Percentiles rank a stretch among this genome's conserved stretches.
Conservation (phyloP, 352 stramenopile species). For the Globisporangium mamillatum region DNA sequence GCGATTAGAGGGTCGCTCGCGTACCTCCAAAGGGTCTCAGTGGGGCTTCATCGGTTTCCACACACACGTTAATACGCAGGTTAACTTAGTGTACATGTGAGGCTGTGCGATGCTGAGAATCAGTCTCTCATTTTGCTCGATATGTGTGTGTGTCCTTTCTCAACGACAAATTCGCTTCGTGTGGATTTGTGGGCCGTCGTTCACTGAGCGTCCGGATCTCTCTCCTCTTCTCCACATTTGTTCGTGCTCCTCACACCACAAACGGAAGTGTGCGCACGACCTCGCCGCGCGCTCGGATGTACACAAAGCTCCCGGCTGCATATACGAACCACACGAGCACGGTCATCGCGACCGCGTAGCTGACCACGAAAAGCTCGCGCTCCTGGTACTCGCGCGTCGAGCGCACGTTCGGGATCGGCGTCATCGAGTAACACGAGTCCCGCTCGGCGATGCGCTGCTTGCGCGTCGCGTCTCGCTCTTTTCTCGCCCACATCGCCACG, state of each 20-base stretch:
- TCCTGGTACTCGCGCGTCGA: slow-evolving; percentile 43
- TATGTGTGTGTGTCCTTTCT: neutral
- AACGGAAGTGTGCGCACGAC: slow-evolving; percentile 3
- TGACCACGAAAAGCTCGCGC: slow-evolving; percentile 37
- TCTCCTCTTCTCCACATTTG: neutral
- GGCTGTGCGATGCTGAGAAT: neutral
- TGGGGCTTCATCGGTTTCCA: too few species aligned
- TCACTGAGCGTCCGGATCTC: neutral
- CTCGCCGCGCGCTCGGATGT: slow-evolving; percentile 15
- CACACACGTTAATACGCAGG: neutral
- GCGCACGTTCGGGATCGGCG: slow-evolving; percentile 29
- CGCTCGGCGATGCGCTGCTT: slow-evolving; percentile 35
- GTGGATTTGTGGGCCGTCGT: neutral
- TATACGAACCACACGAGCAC: slow-evolving; percentile 48
- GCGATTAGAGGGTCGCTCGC: too few species aligned
- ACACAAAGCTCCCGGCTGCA: slow-evolving; percentile 22
- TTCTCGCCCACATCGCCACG: slow-evolving; percentile 45
- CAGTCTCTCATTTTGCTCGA: neutral
- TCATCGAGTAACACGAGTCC: slow-evolving; percentile 31
- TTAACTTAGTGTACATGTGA: neutral
- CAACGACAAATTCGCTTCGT: neutral
- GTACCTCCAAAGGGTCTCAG: too few species aligned
- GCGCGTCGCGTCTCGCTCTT: slow-evolving; percentile 41
- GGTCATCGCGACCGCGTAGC: slow-evolving; percentile 48
- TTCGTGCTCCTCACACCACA: neutral